phyloP scores from a whole-genome alignment of 768 basidiomycete genomes.

The Tylopilus plumbeoviolaceoides region DNA sequence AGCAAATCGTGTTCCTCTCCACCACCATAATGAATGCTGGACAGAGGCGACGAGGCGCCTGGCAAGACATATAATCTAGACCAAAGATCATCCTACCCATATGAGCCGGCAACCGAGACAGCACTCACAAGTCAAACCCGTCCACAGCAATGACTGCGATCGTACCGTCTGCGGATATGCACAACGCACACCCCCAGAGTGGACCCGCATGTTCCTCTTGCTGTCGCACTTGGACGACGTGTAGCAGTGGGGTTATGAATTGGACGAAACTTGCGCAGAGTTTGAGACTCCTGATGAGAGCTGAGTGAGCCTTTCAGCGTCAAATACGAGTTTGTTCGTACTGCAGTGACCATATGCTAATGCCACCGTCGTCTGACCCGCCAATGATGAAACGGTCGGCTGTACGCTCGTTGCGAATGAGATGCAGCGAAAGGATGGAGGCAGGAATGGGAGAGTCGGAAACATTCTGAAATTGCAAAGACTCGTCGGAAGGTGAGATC shows the following conservation, averaged over 20 bases:
- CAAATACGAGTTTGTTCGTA: slow-evolving; percentile 30
- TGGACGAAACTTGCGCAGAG: slow-evolving; percentile 68
- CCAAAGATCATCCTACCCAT: background rate
- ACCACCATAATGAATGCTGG: slow-evolving; percentile 57
- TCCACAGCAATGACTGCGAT: slow-evolving; percentile 75
- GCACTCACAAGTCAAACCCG: slow-evolving; percentile 71
- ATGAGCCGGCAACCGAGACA: background rate
- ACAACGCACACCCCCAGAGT: slow-evolving; percentile 65
- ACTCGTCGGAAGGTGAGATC: background rate
- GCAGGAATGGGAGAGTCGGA: slow-evolving; percentile 49
- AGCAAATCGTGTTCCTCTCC: slow-evolving; percentile 52
- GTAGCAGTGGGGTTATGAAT: slow-evolving; percentile 61
- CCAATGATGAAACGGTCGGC: slow-evolving; percentile 64
- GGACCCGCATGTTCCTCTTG: slow-evolving; percentile 49
- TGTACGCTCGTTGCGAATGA: slow-evolving; percentile 54
- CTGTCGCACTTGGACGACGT: slow-evolving; percentile 50
- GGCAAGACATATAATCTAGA: slow-evolving; percentile 77
- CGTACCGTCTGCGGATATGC: slow-evolving; percentile 74
- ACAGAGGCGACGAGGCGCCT: slow-evolving; percentile 67
- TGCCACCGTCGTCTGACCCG: slow-evolving; percentile 74
- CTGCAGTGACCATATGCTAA: slow-evolving; percentile 70
- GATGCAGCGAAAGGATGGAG: slow-evolving; percentile 43
- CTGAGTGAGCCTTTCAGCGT: background rate
- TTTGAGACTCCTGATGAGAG: slow-evolving; percentile 49
- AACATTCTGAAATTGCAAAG: slow-evolving; percentile 27